Evolutionary conservation across 768 basidiomycete genomes (phyloP), one percentile per base, ranked within the genome.

Genomic region (Paxillus ammoniavirescens): DNA sequence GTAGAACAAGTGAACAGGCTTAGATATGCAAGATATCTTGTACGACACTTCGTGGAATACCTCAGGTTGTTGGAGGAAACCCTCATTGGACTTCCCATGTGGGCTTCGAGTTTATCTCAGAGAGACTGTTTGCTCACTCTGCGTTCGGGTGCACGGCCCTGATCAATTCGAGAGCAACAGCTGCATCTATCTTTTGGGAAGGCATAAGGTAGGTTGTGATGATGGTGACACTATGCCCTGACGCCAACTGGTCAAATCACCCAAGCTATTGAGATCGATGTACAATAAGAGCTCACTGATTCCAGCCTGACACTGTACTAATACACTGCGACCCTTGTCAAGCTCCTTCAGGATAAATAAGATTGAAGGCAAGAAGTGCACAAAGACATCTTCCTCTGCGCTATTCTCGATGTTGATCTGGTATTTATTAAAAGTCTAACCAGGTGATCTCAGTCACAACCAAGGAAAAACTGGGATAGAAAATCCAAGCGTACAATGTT

Each of bases 291-390:
- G 80, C 89, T 67, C 70, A 91, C 91, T 92, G 70, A 92, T 77
- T 23, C 94, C 94, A 21, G 91, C 92, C 53, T 91, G 87, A 65
- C 94, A 96, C 69, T 97, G 94, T 0, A 97, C 89, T 17, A 96
- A 73, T 2, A 98, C 87, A 1, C 87, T 87, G 30, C 85, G 74
- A 0, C 81, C 84, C 61, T 87, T 89, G 66, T 85, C 80, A 3
- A 94, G 70, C 60, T 93, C 89, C 12, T 80, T 78, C 57, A 89
- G 79, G 43, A 97, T 93, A 73, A 93, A 94, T 5, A 85, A 82
- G 52, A 94, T 91, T 3, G 87, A 82, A 1, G 87, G 82, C 12
- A 91, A 73, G 55, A 97, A 76, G 62, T 93, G 90, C 4, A 81
- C 77, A 18, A 96, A 77, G 23, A 93, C 78, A 64, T 97, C 93